Percentiles rank a stretch among this genome's conserved stretches.
Evolutionary conservation across 148 eudicot species (phyloP).

Genomic region (Limonium bicolor): DNA sequence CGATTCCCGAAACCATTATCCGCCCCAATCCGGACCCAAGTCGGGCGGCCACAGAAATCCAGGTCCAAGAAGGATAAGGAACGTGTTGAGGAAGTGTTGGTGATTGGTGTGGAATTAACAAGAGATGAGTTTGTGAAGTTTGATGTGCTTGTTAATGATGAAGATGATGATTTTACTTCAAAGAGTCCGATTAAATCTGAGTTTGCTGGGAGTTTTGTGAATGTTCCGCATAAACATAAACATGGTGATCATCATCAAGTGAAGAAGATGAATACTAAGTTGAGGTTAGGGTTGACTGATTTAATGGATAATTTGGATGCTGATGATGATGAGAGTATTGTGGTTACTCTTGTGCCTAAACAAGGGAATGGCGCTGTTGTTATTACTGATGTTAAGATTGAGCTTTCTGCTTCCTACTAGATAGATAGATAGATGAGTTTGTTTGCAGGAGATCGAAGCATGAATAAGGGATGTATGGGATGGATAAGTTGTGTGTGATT

Average conservation of each 20-base stretch:
- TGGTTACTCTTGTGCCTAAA: slow-evolving; percentile 57
- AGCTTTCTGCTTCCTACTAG: slow-evolving; percentile 32
- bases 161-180: slow-evolving; percentile 24
- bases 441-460: too few relatives aligned
- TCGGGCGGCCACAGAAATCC: slow-evolving; percentile 49
- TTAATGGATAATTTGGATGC: slow-evolving; percentile 56
- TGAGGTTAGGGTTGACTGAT: slow-evolving; percentile 56
- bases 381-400: slow-evolving; percentile 43
- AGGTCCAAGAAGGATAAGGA: slow-evolving; percentile 49
- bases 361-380: slow-evolving; percentile 20
- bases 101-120: slow-evolving; percentile 28
- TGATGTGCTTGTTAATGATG: slow-evolving; percentile 64
- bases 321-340: slow-evolving; percentile 61
- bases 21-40: slow-evolving; percentile 26
- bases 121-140: slow-evolving; percentile 41
- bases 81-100: slow-evolving; percentile 34
- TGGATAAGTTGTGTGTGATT: too few relatives aligned
- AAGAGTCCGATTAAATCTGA: slow-evolving; percentile 32
- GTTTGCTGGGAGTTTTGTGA: slow-evolving; percentile 83
- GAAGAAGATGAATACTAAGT: slow-evolving; percentile 31
- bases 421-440: too few relatives aligned
- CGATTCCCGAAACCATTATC: slow-evolving; percentile 34
- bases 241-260: slow-evolving; percentile 14
- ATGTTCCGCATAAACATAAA: slow-evolving; percentile 53
- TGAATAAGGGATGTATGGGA: too few relatives aligned